These are phyloP conservation scores for Chaetomiaceae sp. DNA, from an alignment of 2,329 filamentous ascomycete genomes.

Conservation along the genomic window DNA sequence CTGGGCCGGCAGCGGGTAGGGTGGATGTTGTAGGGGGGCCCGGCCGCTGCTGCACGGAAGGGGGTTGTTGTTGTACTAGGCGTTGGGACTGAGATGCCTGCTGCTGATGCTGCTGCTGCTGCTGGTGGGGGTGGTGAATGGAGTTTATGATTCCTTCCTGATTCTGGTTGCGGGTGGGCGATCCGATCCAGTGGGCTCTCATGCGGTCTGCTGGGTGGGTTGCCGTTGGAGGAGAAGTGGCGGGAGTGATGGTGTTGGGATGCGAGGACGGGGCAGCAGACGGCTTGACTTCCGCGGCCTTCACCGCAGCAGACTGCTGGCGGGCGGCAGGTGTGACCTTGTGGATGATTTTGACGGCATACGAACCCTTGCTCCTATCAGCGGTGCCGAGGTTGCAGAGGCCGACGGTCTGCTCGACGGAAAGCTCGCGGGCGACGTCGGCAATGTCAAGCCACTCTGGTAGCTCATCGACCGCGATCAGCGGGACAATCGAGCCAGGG, in stretches of 20 bases:
- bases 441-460: slow-evolving; percentile 42
- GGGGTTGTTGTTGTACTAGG: too few relatives aligned
- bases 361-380: slow-evolving; percentile 24
- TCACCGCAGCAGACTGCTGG: not conserved
- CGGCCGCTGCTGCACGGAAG: too few relatives aligned
- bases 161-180: not conserved
- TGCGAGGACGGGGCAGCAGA: not conserved
- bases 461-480: slow-evolving; percentile 52
- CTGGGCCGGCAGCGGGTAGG: not conserved
- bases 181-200: slow-evolving; percentile 6
- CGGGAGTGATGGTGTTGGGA: not conserved
- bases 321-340: not conserved
- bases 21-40: too few relatives aligned
- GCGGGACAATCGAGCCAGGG: slow-evolving; percentile 43
- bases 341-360: slow-evolving; percentile 28
- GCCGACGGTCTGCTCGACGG: slow-evolving; percentile 35
- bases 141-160: not conserved
- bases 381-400: slow-evolving; percentile 38
- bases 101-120: not conserved
- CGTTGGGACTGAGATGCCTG: not conserved
- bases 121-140: not conserved
- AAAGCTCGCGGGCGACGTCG: slow-evolving; percentile 42
- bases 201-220: slow-evolving; percentile 14
- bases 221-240: slow-evolving; percentile 15
- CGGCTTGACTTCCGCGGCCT: not conserved